phyloP scores from a whole-genome alignment of 2,329 filamentous ascomycete species.

The Coleophoma cylindrospora region DNA sequence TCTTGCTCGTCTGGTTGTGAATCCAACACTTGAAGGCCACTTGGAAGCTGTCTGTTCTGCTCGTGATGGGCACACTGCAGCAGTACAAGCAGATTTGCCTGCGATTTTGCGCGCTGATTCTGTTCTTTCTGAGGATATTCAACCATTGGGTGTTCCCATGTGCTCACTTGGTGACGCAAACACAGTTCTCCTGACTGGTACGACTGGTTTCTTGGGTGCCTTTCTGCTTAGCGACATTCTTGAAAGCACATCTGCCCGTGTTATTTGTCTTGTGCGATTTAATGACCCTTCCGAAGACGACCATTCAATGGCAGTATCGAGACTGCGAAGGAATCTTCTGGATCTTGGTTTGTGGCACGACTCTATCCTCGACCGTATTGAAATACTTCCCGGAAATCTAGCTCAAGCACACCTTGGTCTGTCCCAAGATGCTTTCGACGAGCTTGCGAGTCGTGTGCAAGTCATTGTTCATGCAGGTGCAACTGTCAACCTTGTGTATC shows the following conservation, averaged over 20 bases:
- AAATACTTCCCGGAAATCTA: slow-evolving; percentile 70
- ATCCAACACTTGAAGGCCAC: slow-evolving; percentile 68
- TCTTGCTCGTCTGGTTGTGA: slow-evolving; percentile 65
- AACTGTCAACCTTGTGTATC: slow-evolving; percentile 76
- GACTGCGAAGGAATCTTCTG: slow-evolving; percentile 71
- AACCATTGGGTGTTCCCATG: slow-evolving; percentile 41
- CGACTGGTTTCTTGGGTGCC: slow-evolving; percentile 82
- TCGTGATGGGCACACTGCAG: slow-evolving; percentile 67
- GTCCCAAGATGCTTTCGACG: slow-evolving; percentile 57
- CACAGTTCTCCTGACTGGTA: slow-evolving; percentile 78
- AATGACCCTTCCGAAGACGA: slow-evolving; percentile 64
- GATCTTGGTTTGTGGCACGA: slow-evolving; percentile 75
- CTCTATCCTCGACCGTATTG: slow-evolving; percentile 70
- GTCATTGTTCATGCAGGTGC: slow-evolving; percentile 76
- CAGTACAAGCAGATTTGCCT: slow-evolving; percentile 70
- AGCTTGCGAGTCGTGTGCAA: slow-evolving; percentile 59
- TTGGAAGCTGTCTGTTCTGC: slow-evolving; percentile 65
- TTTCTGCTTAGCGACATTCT: slow-evolving; percentile 75
- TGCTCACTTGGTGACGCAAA: slow-evolving; percentile 25
- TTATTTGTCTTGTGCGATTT: slow-evolving; percentile 69
- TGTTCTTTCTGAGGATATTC: slow-evolving; percentile 63
- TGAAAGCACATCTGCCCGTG: slow-evolving; percentile 44
- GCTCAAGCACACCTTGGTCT: slow-evolving; percentile 65
- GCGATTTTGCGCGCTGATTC: slow-evolving; percentile 64
- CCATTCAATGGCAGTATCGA: slow-evolving; percentile 61